Evolutionary conservation across 108 stramenopile genomes (phyloP).

Genomic region (Aurantiochytrium sp.): DNA sequence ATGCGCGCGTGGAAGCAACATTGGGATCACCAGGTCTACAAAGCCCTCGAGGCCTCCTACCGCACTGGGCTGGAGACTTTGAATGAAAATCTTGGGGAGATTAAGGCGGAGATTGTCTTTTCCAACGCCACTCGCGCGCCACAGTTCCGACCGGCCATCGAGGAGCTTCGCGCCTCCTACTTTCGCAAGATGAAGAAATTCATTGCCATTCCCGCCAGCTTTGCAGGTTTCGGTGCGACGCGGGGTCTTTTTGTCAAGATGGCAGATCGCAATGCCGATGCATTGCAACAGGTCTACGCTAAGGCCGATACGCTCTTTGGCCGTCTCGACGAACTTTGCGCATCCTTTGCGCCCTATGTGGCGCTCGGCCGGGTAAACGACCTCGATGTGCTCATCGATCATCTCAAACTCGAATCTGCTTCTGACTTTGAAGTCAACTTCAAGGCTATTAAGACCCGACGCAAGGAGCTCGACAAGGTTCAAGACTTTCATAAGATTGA

Average conservation of each 20-base stretch:
- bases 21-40: slow-evolving; percentile 62
- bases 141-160: slow-evolving; percentile 50
- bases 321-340: slow-evolving; percentile 24
- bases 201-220: slow-evolving; percentile 30
- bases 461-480: slow-evolving; percentile 51
- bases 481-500: slow-evolving; percentile 50
- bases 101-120: slow-evolving; percentile 42
- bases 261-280: slow-evolving; percentile 32
- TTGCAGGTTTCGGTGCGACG: background rate
- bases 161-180: slow-evolving; percentile 49
- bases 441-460: slow-evolving; percentile 30
- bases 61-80: slow-evolving; percentile 51
- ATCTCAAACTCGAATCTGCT: background rate
- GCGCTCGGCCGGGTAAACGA: slow-evolving; percentile 37
- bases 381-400: slow-evolving; percentile 40
- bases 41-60: slow-evolving; percentile 52
- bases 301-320: slow-evolving; percentile 53
- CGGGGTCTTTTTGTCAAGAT: slow-evolving; percentile 32
- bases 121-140: background rate
- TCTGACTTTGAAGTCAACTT: slow-evolving; percentile 40
- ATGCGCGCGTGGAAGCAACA: slow-evolving; percentile 42
- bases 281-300: slow-evolving; percentile 39
- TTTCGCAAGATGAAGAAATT: slow-evolving; percentile 55
- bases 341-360: slow-evolving; percentile 23
- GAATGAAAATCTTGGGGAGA: slow-evolving; percentile 43